phyloP scores from a whole-genome alignment of 164 flowering plant species.

The Protea cynaroides region DNA sequence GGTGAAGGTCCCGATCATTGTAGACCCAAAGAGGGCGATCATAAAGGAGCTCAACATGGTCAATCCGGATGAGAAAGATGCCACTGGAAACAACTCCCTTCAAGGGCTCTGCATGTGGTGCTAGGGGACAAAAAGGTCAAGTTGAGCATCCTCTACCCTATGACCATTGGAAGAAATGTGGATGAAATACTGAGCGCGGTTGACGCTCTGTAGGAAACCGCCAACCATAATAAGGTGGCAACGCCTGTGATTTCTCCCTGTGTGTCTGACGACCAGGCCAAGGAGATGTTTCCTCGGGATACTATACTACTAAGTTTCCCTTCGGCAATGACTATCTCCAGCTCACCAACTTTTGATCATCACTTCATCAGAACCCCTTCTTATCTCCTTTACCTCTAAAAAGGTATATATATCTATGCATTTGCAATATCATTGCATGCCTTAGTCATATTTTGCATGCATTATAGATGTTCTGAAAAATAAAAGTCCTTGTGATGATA shows the following conservation, averaged over 20 bases:
- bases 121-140: too few relatives aligned
- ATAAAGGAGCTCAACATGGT: constrained; percentile 82
- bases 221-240: constrained; percentile 63
- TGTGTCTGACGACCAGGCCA: constrained; percentile 62
- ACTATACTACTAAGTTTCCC: constrained; percentile 49
- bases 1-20: constrained; percentile 66
- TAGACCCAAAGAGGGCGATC: constrained; percentile 59
- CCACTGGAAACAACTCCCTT: constrained; percentile 49
- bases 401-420: too few relatives aligned
- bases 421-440: too few relatives aligned
- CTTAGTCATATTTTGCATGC: too few relatives aligned
- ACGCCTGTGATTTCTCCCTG: constrained; percentile 72
- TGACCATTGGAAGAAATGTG: too few relatives aligned
- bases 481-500: too few relatives aligned
- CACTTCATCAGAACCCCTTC: too few relatives aligned
- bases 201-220: constrained; percentile 61
- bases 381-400: too few relatives aligned
- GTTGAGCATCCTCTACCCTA: too few relatives aligned
- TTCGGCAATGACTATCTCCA: constrained; percentile 70
- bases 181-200: too few relatives aligned
- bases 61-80: constrained; percentile 76
- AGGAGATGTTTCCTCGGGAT: constrained; percentile 69
- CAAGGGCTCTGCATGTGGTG: too few relatives aligned
- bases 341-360: constrained; percentile 47
- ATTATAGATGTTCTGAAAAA: too few relatives aligned